Evolutionary conservation across 78 protist species (phyloP).

Genomic region (Capsaspora owczarzaki): DNA sequence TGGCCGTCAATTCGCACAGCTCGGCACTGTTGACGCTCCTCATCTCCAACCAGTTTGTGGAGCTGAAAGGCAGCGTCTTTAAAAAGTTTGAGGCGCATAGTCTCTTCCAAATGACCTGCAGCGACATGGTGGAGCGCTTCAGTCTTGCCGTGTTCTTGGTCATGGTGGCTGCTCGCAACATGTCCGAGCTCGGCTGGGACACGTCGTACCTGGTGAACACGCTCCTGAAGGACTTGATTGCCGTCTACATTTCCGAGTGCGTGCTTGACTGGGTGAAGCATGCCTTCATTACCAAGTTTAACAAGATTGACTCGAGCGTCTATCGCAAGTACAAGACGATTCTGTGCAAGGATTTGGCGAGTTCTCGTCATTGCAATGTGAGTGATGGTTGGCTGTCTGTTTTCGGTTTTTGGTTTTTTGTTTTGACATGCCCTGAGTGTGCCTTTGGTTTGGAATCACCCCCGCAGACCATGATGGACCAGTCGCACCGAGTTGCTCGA

Average conservation of each 20-base stretch:
- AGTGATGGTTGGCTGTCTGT: neutral
- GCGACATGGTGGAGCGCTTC: conserved; percentile 76
- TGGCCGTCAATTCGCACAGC: conserved; percentile 74
- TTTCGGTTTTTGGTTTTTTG: neutral
- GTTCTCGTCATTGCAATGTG: neutral
- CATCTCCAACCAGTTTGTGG: conserved; percentile 74
- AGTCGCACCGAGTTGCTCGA: neutral
- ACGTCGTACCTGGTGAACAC: neutral
- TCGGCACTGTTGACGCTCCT: conserved; percentile 70
- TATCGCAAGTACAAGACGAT: neutral
- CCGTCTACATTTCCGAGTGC: conserved; percentile 44
- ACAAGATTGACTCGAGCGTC: neutral
- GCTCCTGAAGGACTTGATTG: neutral
- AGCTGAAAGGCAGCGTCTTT: conserved; percentile 79
- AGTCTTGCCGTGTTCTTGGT: conserved; percentile 40
- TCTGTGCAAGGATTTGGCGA: neutral
- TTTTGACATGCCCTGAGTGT: neutral
- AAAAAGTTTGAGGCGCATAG: conserved; percentile 50
- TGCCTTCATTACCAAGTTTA: conserved; percentile 61
- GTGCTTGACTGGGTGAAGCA: conserved; percentile 79
- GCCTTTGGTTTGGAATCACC: neutral
- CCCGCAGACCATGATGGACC: neutral
- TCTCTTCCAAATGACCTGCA: conserved; percentile 58
- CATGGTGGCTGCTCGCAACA: conserved; percentile 40
- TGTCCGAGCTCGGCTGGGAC: conserved; percentile 36